phyloP scores from a whole-genome alignment of 2,329 filamentous ascomycete species.

The Sordariomycetes sp. region DNA sequence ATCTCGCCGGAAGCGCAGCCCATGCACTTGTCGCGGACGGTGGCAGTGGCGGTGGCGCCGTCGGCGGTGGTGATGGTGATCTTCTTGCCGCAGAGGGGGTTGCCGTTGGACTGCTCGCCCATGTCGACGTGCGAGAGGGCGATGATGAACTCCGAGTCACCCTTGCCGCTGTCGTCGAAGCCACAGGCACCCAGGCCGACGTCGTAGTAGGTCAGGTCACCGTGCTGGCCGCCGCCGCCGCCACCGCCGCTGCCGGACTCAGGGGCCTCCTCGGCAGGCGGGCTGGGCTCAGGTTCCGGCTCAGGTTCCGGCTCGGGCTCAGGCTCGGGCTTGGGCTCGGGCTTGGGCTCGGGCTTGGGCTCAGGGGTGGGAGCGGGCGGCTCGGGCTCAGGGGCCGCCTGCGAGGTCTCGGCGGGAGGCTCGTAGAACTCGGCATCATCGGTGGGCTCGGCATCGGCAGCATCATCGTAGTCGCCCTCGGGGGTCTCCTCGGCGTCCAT shows the following conservation, averaged over 20 bases:
- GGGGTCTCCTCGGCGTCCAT: slow-evolving; percentile 10
- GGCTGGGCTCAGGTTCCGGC: slow-evolving; percentile 7
- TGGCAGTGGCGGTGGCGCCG: slow-evolving; percentile 34
- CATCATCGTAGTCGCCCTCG: slow-evolving; percentile 1
- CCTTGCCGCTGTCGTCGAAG: slow-evolving; percentile 43
- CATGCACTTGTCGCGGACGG: slow-evolving; percentile 65
- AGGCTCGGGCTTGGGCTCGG: slow-evolving; percentile 9
- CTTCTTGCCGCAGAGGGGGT: slow-evolving; percentile 59
- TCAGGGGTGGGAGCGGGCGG: slow-evolving; percentile 6
- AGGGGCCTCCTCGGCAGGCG: slow-evolving; percentile 2
- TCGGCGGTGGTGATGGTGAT: slow-evolving; percentile 54
- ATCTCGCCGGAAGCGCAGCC: slow-evolving; percentile 48
- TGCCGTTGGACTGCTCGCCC: slow-evolving; percentile 51
- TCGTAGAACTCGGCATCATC: slow-evolving; percentile 16
- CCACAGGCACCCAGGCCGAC: slow-evolving; percentile 63
- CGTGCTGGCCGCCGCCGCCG: slow-evolving; percentile 28
- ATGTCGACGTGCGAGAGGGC: slow-evolving; percentile 58
- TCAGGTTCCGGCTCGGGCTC: slow-evolving; percentile 7
- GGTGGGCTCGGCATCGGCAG: slow-evolving; percentile 11
- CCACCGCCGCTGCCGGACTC: slow-evolving; percentile 6
- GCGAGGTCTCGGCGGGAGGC: background rate
- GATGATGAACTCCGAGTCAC: slow-evolving; percentile 48
- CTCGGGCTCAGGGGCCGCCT: slow-evolving; percentile 1
- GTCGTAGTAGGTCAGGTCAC: slow-evolving; percentile 66
- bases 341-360: slow-evolving; percentile 7